phyloP scores from a whole-genome alignment of 139 green algal species.

The Chlamydomonas sp. region DNA sequence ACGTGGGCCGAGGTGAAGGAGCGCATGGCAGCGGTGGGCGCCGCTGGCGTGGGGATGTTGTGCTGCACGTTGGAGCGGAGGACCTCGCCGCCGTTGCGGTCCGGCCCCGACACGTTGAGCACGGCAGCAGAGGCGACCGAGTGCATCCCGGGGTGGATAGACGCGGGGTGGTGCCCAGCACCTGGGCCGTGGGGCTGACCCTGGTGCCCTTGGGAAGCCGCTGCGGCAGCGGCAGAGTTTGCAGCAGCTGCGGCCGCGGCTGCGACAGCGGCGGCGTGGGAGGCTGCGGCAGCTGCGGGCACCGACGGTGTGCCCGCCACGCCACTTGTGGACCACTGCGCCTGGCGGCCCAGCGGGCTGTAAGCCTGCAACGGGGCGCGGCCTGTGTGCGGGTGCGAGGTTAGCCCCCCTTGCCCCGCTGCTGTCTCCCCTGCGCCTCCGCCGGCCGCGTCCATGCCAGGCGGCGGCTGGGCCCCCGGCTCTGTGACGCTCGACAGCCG shows the following conservation, averaged over 20 bases:
- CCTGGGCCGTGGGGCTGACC: too few species aligned
- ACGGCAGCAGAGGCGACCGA: too few species aligned
- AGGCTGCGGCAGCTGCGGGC: too few species aligned
- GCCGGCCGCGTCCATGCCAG: not conserved
- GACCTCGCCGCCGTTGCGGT: not conserved
- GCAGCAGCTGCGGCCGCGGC: too few species aligned
- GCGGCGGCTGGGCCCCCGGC: slow-evolving; percentile 9
- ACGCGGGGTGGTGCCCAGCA: too few species aligned
- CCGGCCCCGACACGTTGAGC: not conserved
- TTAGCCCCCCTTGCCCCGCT: not conserved
- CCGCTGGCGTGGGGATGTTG: slow-evolving; percentile 11
- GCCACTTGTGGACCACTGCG: too few species aligned
- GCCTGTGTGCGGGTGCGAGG: not conserved
- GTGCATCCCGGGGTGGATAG: not conserved
- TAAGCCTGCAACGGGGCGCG: not conserved
- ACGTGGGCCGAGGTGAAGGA: slow-evolving; percentile 3
- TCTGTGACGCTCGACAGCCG: slow-evolving; percentile 17
- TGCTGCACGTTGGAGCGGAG: not conserved
- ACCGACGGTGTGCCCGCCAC: too few species aligned
- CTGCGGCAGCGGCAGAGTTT: too few species aligned
- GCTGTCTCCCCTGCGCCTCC: too few species aligned
- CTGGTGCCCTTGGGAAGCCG: too few species aligned
- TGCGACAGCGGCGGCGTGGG: too few species aligned
- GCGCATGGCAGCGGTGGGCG: slow-evolving; percentile 21
- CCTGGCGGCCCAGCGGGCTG: too few species aligned